Conservation (phyloP, 345 rosid genomes). For the Murraya koenigii region DNA sequence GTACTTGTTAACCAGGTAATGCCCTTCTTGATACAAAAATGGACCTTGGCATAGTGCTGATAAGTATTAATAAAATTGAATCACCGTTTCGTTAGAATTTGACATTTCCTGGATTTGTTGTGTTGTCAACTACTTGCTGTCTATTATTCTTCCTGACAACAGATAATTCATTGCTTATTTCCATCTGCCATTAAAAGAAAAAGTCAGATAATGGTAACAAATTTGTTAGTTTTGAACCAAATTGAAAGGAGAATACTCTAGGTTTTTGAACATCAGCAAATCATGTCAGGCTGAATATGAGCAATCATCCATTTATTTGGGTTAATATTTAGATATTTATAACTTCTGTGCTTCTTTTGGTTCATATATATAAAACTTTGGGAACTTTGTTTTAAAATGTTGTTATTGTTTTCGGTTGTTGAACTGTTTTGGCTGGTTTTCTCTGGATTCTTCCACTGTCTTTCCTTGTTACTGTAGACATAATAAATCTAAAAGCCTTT, state of each 20-base stretch:
- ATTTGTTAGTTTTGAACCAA: not conserved
- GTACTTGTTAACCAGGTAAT: conserved; percentile 92
- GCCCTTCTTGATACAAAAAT: not conserved
- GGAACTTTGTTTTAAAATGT: not conserved
- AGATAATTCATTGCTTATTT: not conserved
- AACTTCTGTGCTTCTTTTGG: not conserved
- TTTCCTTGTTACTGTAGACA: not conserved
- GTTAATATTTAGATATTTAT: not conserved
- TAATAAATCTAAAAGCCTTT: not conserved
- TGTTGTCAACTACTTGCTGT: not conserved
- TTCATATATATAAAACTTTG: not conserved
- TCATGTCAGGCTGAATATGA: not conserved
- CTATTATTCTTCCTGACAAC: not conserved
- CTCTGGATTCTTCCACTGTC: not conserved
- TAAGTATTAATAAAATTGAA: not conserved
- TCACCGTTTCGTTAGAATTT: not conserved
- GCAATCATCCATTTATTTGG: not conserved
- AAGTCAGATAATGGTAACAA: not conserved
- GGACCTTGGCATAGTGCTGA: not conserved
- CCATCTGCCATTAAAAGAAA: not conserved
- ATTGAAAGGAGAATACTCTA: not conserved
- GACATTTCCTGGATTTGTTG: not conserved
- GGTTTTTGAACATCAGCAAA: not conserved
- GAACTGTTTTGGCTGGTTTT: not conserved
- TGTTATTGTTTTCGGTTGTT: not conserved